Percentiles rank a stretch among this genome's conserved stretches.
Conservation (phyloP, 331 rosid genomes). For the Quercus tomentella region DNA sequence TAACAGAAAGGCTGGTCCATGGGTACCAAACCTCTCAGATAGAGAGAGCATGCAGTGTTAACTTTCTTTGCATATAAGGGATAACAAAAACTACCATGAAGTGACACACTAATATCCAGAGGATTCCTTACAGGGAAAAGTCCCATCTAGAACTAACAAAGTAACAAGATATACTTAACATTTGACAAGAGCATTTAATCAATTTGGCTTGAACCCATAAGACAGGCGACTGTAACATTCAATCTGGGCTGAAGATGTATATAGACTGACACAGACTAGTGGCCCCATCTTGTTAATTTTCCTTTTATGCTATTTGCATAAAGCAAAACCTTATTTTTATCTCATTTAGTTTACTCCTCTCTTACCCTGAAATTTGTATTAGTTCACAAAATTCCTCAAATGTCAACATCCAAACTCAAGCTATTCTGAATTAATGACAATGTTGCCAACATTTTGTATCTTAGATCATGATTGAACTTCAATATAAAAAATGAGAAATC, state of each 20-base stretch:
- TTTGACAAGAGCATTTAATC: background rate
- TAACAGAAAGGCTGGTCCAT: background rate
- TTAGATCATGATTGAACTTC: background rate
- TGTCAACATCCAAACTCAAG: background rate
- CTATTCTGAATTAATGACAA: background rate
- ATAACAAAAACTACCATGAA: background rate
- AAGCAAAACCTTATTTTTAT: background rate
- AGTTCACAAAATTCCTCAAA: background rate
- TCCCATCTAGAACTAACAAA: background rate
- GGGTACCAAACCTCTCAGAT: background rate
- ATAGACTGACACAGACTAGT: background rate
- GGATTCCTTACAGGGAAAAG: background rate
- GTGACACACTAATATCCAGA: background rate
- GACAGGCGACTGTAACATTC: background rate
- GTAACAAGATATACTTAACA: conserved; percentile 3
- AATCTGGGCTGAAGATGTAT: background rate
- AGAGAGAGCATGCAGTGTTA: background rate
- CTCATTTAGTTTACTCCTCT: background rate
- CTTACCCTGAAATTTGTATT: background rate
- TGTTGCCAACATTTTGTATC: background rate
- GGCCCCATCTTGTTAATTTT: background rate
- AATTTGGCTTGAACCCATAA: background rate
- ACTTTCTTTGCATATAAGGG: background rate
- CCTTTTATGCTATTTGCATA: background rate
- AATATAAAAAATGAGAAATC: background rate